These are phyloP conservation scores for Myriangium duriaei DNA, from an alignment of 2,329 filamentous ascomycete species.

Conservation along the genomic window DNA sequence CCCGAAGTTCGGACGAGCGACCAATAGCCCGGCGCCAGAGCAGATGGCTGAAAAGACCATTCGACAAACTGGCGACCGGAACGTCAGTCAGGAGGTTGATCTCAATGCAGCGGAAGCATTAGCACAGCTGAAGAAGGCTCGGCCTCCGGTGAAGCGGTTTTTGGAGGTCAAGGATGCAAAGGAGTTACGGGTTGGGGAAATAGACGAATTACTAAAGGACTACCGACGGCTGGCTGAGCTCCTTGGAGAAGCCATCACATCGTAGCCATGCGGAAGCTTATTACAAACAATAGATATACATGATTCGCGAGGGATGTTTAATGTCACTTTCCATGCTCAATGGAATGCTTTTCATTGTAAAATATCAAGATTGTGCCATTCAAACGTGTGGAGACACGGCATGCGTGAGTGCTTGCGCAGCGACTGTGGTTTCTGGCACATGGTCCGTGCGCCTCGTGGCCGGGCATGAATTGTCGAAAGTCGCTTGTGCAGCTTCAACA, in stretches of 20 bases:
- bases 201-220: slow-evolving; percentile 31
- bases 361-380: too few species aligned
- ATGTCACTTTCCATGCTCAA: too few species aligned
- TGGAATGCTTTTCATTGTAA: too few species aligned
- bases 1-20: slow-evolving; percentile 20
- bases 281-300: neutral
- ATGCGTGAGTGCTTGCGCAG: too few species aligned
- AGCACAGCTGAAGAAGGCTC: slow-evolving; percentile 32
- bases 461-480: neutral
- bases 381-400: too few species aligned
- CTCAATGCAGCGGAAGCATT: slow-evolving; percentile 31
- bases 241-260: slow-evolving; percentile 28
- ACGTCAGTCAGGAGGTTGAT: slow-evolving; percentile 14
- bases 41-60: slow-evolving; percentile 8
- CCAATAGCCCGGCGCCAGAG: slow-evolving; percentile 15
- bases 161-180: slow-evolving; percentile 33
- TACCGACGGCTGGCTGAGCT: slow-evolving; percentile 31
- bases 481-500: neutral
- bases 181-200: slow-evolving; percentile 35
- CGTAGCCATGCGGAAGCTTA: slow-evolving; percentile 6
- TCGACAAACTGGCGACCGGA: slow-evolving; percentile 15
- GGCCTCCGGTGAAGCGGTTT: slow-evolving; percentile 35
- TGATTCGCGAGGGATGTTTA: too few species aligned
- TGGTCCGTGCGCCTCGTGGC: neutral
- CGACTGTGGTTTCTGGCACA: too few species aligned